Evolutionary conservation across 306 rosid species (phyloP).

Genomic region (Trifolium subterraneum): DNA sequence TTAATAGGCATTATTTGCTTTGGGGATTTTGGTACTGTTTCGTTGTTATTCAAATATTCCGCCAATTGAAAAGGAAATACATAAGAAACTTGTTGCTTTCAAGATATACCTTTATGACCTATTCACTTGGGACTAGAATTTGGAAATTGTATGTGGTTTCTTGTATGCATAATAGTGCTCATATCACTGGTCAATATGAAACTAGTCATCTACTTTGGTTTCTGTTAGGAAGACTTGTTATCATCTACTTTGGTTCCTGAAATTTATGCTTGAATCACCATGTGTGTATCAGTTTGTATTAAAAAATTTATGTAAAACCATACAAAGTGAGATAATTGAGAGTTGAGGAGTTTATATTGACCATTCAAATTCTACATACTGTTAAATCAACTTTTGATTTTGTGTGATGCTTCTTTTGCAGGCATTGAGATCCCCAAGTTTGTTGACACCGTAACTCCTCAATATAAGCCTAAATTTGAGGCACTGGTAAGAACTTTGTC

Average conservation of each 20-base stretch:
- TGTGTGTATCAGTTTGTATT: not conserved
- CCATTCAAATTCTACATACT: not conserved
- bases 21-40: not conserved
- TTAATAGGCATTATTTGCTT: not conserved
- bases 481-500: slow-evolving; percentile 59
- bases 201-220: slow-evolving; percentile 17
- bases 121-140: slow-evolving; percentile 2
- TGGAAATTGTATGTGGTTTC: slow-evolving; percentile 6
- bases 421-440: slow-evolving; percentile 92
- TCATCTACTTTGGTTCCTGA: slow-evolving; percentile 17
- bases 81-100: not conserved
- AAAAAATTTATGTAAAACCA: not conserved
- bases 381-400: slow-evolving; percentile 17
- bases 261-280: not conserved
- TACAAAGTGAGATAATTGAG: not conserved
- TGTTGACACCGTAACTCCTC: slow-evolving; percentile 92
- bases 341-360: not conserved
- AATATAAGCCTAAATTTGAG: slow-evolving; percentile 88
- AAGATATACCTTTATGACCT: not conserved
- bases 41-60: slow-evolving; percentile 10
- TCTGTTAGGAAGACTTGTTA: not conserved
- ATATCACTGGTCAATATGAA: slow-evolving; percentile 3
- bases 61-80: not conserved
- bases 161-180: slow-evolving; percentile 13
- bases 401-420: slow-evolving; percentile 44